Evolutionary conservation across 2,329 filamentous ascomycete species (phyloP), one percentile per base, ranked within the genome.

Genomic region (Trichoderma lentiforme): DNA sequence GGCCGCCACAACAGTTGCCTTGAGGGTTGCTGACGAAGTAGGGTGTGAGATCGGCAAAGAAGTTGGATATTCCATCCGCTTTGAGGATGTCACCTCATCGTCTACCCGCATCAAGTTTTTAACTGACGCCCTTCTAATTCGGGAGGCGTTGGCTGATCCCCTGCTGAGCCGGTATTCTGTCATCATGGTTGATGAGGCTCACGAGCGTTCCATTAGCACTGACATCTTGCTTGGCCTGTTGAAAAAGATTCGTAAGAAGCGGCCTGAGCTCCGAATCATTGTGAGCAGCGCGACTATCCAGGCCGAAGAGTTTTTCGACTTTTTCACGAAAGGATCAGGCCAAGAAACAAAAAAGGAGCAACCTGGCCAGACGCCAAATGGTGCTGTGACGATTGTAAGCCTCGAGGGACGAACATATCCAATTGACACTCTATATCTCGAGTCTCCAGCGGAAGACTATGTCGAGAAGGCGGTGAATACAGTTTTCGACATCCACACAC

Each of bases 181-280:
- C 58, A 93, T 99, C 76, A 98, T 99, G 94, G 92, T 99, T 8
- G 96, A 99, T 79, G 95, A 98, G 82, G 96, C 95, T 7, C 96
- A 99, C 79, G 95, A 98, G 82, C 88, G 96, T 69, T 97, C 94
- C 63, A 88, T 98, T 72, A 97, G 93, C 80, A 97, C 95, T 0
- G 96, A 99, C 78, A 89, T 99, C 14, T 85, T 98, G 8, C 87
- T 99, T 4, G 95, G 96, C 0, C 84, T 98, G 15, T 82, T 99
- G 51, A 98, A 97, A 80, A 98, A 98, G 81, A 95, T 99, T 65
- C 84, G 90, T 70, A 93, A 89, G 80, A 92, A 90, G 77, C 87
- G 96, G 57, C 88, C 92, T 8, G 95, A 98, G 72, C 82, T 98
- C 67, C 90, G 94, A 24, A 92, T 98, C 74, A 91, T 99, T 65